These are phyloP conservation scores for Stephania japonica DNA, from an alignment of 164 flowering plant species.

Conservation along the genomic window DNA sequence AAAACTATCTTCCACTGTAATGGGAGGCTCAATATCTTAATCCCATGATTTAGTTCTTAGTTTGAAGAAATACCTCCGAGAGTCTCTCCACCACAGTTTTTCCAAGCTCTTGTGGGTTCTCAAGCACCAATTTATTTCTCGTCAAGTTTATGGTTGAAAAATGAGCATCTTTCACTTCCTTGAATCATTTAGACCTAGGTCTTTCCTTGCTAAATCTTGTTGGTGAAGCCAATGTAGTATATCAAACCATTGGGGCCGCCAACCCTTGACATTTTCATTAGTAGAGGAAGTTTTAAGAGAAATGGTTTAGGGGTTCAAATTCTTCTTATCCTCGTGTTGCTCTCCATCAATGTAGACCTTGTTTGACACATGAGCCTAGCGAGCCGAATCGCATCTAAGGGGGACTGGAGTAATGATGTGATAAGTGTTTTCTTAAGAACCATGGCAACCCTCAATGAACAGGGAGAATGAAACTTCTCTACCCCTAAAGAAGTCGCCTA, in stretches of 20 bases:
- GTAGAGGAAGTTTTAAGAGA: slow-evolving; percentile 25
- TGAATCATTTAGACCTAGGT: slow-evolving; percentile 48
- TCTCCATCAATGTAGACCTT: slow-evolving; percentile 89
- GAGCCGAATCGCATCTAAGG: slow-evolving; percentile 19
- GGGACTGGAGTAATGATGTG: slow-evolving; percentile 32
- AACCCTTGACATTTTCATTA: slow-evolving; percentile 26
- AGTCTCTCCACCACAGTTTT: slow-evolving; percentile 81
- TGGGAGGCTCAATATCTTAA: slow-evolving; percentile 39
- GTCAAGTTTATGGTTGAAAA: slow-evolving; percentile 40
- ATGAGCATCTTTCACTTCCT: slow-evolving; percentile 39
- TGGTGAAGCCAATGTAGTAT: slow-evolving; percentile 52
- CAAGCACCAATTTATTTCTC: slow-evolving; percentile 42
- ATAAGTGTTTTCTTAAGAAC: slow-evolving; percentile 50
- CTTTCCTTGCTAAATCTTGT: slow-evolving; percentile 32
- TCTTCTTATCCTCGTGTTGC: slow-evolving; percentile 47
- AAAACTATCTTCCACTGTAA: slow-evolving; percentile 68
- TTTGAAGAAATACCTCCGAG: slow-evolving; percentile 32
- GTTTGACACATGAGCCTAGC: slow-evolving; percentile 41
- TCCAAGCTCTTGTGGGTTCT: slow-evolving; percentile 65
- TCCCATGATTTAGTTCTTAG: slow-evolving; percentile 35
- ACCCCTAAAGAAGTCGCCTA: slow-evolving; percentile 12
- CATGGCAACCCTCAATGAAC: slow-evolving; percentile 30
- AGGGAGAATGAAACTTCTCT: slow-evolving; percentile 31
- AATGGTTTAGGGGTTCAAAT: slow-evolving; percentile 22
- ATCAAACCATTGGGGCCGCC: slow-evolving; percentile 55